Evolutionary conservation across 2,329 filamentous ascomycete genomes (phyloP).

Genomic region (Aschersonia sp.): DNA sequence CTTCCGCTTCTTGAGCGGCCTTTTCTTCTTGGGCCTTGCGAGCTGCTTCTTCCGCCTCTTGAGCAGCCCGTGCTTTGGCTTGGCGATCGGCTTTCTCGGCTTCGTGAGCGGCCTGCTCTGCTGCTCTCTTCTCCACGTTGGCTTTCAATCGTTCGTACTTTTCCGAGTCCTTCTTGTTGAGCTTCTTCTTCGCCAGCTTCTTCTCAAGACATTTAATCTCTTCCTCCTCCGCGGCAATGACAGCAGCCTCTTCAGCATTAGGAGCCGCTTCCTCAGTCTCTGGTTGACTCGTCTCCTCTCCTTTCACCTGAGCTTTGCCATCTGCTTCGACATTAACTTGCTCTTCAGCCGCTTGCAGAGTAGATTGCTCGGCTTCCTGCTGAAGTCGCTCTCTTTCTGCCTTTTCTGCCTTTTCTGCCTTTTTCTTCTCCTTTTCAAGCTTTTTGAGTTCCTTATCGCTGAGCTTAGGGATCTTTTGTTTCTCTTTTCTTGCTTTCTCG

Average conservation of each 20-base stretch:
- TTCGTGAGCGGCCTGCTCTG: constrained; percentile 23
- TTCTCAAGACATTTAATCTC: constrained; percentile 12
- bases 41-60: constrained; percentile 11
- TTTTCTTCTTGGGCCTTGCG: constrained; percentile 22
- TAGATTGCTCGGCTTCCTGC: constrained; percentile 11
- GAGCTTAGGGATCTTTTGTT: constrained; percentile 15
- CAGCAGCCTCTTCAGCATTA: constrained; percentile 10
- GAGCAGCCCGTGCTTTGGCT: constrained; percentile 13
- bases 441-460: constrained; percentile 18
- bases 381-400: constrained; percentile 18
- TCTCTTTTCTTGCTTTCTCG: constrained; percentile 19
- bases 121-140: constrained; percentile 19
- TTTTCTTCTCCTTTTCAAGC: constrained; percentile 25
- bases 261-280: constrained; percentile 11
- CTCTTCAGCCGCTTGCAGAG: constrained; percentile 16
- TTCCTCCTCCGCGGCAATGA: constrained; percentile 14
- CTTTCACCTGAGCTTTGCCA: constrained; percentile 14
- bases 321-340: constrained; percentile 13
- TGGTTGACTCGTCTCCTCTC: constrained; percentile 9
- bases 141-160: constrained; percentile 23
- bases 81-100: constrained; percentile 15
- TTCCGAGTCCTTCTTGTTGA: constrained; percentile 30
- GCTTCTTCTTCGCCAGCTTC: constrained; percentile 20
- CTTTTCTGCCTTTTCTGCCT: constrained; percentile 29
- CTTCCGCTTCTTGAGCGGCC: constrained; percentile 20